Percentiles rank a stretch among this genome's conserved stretches.
Evolutionary conservation across 176 grass and related monocot genomes (phyloP).

Genomic region (Oryza longistaminata): DNA sequence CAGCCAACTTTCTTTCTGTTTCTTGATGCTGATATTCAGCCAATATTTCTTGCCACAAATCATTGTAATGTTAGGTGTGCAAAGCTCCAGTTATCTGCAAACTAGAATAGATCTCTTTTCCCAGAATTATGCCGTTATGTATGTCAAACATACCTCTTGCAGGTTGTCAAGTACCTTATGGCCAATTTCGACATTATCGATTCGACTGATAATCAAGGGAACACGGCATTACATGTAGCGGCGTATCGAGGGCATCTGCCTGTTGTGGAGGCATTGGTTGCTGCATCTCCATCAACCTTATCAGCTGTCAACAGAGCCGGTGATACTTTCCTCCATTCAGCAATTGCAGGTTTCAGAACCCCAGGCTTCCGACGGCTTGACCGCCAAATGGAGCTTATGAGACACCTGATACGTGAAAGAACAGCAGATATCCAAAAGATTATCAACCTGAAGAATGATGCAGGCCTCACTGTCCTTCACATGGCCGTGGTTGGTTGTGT

Average conservation of each 20-base stretch:
- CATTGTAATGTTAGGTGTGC: conserved; percentile 7
- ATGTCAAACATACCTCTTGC: conserved; percentile 28
- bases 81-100: neutral
- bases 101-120: neutral
- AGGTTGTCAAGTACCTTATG: conserved; percentile 74
- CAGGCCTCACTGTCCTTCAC: conserved; percentile 79
- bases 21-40: conserved; percentile 24
- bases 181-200: conserved; percentile 57
- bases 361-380: conserved; percentile 84
- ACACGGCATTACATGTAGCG: conserved; percentile 88
- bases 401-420: conserved; percentile 50
- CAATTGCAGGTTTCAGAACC: conserved; percentile 84
- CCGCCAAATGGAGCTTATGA: conserved; percentile 81
- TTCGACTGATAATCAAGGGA: conserved; percentile 74
- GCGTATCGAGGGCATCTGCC: conserved; percentile 74
- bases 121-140: neutral
- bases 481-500: conserved; percentile 73
- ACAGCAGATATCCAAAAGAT: conserved; percentile 50
- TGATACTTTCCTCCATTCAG: conserved; percentile 88
- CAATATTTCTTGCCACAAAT: conserved; percentile 19
- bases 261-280: conserved; percentile 61
- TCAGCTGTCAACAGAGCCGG: conserved; percentile 60
- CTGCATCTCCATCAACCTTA: conserved; percentile 55
- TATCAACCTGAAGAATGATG: conserved; percentile 75
- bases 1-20: conserved; percentile 18